These are phyloP conservation scores for Sporothrix phasma DNA, from an alignment of 2,329 filamentous ascomycete species.

Conservation along the genomic window DNA sequence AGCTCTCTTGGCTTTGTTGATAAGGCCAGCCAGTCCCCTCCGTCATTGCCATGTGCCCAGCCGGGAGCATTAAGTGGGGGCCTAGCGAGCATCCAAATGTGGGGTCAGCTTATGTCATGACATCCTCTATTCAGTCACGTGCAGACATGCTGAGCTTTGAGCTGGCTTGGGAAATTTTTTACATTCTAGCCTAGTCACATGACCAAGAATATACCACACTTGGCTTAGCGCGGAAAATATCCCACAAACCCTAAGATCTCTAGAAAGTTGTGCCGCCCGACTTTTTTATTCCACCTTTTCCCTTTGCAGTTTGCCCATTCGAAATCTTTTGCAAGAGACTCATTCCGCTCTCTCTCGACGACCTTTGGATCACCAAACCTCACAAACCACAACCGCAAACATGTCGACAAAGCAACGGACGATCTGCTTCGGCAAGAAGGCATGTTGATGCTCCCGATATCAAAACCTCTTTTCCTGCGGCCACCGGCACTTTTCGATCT, in stretches of 20 bases:
- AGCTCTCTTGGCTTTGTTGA: neutral
- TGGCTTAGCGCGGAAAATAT: slow-evolving; percentile 16
- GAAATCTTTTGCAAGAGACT: slow-evolving; percentile 11
- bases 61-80: neutral
- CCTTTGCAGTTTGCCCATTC: neutral
- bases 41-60: neutral
- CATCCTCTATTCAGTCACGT: neutral
- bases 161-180: neutral
- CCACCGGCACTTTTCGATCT: neutral
- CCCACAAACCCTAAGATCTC: slow-evolving; percentile 17
- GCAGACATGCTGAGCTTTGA: neutral
- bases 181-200: neutral
- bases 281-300: slow-evolving; percentile 11
- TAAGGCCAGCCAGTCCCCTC: neutral
- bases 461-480: neutral
- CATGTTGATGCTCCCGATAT: slow-evolving; percentile 9
- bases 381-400: slow-evolving; percentile 35
- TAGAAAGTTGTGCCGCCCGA: slow-evolving; percentile 13
- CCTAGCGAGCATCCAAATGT: neutral
- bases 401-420: slow-evolving; percentile 74
- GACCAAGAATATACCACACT: neutral
- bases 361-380: slow-evolving; percentile 11
- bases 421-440: slow-evolving; percentile 98
- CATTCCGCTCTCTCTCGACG: slow-evolving; percentile 10
- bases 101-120: neutral